Conservation (phyloP, 2,329 filamentous ascomycete species). For the Diaporthe vexans region DNA sequence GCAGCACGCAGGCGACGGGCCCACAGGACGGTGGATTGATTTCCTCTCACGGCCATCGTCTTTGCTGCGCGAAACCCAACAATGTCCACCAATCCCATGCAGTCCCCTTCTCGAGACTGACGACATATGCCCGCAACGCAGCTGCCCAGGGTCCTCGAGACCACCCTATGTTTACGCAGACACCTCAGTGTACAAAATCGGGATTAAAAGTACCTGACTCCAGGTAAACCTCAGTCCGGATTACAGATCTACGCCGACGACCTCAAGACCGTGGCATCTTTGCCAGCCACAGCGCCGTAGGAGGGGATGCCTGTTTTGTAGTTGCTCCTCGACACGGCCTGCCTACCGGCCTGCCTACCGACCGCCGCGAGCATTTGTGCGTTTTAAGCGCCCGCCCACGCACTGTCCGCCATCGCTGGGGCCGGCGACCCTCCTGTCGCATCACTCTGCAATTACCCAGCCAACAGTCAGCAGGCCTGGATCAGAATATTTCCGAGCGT, state of each 20-base stretch:
- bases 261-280: neutral
- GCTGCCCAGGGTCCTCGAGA: too few relatives aligned
- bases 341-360: neutral
- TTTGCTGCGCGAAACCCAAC: neutral
- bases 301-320: neutral
- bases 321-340: neutral
- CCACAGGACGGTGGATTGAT: slow-evolving; percentile 9
- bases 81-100: slow-evolving; percentile 9
- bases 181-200: neutral
- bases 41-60: neutral
- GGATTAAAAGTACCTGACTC: slow-evolving; percentile 3
- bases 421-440: neutral
- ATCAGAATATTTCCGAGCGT: neutral
- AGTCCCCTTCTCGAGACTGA: slow-evolving; percentile 1
- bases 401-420: neutral
- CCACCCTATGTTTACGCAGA: neutral
- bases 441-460: neutral
- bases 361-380: slow-evolving; percentile 15
- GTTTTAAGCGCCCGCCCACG: neutral
- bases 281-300: neutral
- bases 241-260: neutral
- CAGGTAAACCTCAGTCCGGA: neutral
- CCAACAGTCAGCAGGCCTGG: neutral
- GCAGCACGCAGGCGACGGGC: neutral
- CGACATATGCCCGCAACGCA: neutral